Conservation (phyloP, 225 moss, liverwort and hornwort species). For the Marchantia paleacea region DNA sequence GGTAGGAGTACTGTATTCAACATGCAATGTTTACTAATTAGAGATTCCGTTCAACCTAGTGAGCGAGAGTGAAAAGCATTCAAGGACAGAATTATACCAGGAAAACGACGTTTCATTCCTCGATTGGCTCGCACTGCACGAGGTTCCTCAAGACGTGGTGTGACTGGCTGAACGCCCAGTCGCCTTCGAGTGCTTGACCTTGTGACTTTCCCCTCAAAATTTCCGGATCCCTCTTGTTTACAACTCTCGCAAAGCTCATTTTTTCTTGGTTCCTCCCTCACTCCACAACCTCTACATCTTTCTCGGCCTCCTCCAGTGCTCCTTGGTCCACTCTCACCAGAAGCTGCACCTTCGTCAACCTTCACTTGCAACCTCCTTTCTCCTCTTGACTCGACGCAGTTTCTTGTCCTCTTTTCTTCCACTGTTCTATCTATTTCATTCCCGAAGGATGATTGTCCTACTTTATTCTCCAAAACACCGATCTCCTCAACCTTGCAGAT, state of each 20-base stretch:
- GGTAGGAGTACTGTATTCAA: too few relatives aligned
- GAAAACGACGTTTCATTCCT: constrained; percentile 52
- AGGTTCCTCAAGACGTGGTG: constrained; percentile 50
- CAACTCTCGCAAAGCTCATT: constrained; percentile 21
- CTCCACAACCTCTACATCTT: constrained; percentile 31
- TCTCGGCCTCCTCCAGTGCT: constrained; percentile 39
- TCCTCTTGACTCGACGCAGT: constrained; percentile 12
- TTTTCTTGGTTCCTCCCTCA: constrained; percentile 23
- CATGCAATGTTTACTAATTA: not conserved
- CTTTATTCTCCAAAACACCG: not conserved
- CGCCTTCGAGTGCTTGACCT: constrained; percentile 44
- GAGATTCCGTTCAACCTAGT: not conserved
- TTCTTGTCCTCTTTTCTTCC: constrained; percentile 23
- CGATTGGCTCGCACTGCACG: constrained; percentile 48
- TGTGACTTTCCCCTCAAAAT: constrained; percentile 45
- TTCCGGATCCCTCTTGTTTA: constrained; percentile 41
- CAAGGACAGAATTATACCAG: constrained; percentile 24
- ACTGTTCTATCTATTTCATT: not conserved
- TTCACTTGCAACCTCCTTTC: constrained; percentile 34
- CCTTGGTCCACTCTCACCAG: constrained; percentile 39
- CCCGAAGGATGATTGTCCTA: not conserved
- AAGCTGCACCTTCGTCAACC: constrained; percentile 32
- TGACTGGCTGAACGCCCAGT: constrained; percentile 44
- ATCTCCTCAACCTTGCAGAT: constrained; percentile 9
- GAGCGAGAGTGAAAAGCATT: not conserved